These are phyloP conservation scores for Smallanthus sonchifolius DNA, from an alignment of 129 eudicot species.

Conservation along the genomic window DNA sequence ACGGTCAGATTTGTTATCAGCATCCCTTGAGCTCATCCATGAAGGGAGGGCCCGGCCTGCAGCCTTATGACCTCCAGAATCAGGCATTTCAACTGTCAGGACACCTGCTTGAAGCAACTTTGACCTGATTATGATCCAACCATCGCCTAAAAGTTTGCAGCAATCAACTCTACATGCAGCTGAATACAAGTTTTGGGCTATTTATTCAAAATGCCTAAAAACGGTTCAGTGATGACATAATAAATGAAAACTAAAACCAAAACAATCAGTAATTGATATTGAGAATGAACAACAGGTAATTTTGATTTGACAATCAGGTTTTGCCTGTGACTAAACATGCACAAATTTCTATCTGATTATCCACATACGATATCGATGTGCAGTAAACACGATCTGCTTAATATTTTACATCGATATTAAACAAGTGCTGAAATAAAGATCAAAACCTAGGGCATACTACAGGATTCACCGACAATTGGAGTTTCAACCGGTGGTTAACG, in stretches of 20 bases:
- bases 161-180: not conserved
- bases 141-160: not conserved
- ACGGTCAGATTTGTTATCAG: conserved; percentile 14
- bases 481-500: not conserved
- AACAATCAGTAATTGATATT: not conserved
- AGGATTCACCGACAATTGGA: not conserved
- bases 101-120: conserved; percentile 2
- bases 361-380: not conserved
- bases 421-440: not conserved
- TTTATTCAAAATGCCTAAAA: not conserved
- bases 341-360: not conserved
- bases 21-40: conserved; percentile 72
- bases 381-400: not conserved
- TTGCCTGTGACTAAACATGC: not conserved
- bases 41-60: conserved; percentile 62
- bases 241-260: not conserved
- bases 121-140: conserved; percentile 23
- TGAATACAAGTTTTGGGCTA: not conserved
- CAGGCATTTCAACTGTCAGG: conserved; percentile 43
- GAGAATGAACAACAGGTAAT: not conserved
- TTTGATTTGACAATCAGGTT: not conserved
- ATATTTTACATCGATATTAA: not conserved
- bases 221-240: not conserved
- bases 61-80: conserved; percentile 32
- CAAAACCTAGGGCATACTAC: no score